A percentile compares a stretch with the other conserved stretches of the same genome.
Conservation (phyloP, 768 basidiomycete species). For the Kwoniella sp. region DNA sequence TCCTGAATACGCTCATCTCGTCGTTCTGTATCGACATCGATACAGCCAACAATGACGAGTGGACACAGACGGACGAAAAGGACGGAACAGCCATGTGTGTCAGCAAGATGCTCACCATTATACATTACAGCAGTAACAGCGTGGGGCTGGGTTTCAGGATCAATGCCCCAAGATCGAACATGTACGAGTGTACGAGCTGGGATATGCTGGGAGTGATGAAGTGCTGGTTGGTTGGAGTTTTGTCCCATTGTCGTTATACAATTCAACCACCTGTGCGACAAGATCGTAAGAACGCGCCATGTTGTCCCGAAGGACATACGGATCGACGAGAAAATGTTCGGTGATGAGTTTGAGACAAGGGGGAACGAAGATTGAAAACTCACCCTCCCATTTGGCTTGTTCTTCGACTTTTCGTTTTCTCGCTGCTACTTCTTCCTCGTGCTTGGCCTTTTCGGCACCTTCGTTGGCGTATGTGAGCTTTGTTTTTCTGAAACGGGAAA, state of each 20-base stretch:
- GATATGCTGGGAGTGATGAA: background rate
- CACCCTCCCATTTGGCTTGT: constrained; percentile 53
- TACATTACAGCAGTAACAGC: background rate
- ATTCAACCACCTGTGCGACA: constrained; percentile 4
- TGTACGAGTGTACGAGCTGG: background rate
- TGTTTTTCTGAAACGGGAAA: constrained; percentile 36
- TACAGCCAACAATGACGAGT: background rate
- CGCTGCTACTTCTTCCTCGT: constrained; percentile 44
- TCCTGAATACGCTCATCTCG: constrained; percentile 51
- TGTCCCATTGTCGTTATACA: background rate
- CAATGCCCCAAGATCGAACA: background rate
- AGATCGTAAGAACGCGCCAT: constrained; percentile 24
- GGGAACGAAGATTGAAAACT: constrained; percentile 15
- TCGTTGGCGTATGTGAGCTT: constrained; percentile 54
- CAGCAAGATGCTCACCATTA: constrained; percentile 16
- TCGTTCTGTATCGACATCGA: constrained; percentile 28
- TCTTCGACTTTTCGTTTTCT: constrained; percentile 53
- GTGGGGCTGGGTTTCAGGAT: background rate
- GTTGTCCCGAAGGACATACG: constrained; percentile 12
- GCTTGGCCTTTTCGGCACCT: constrained; percentile 53
- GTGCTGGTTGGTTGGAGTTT: background rate
- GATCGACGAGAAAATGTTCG: constrained; percentile 3
- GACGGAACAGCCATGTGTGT: constrained; percentile 15
- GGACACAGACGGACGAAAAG: background rate
- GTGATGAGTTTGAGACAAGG: background rate